Evolutionary conservation across 441 rosid genomes (phyloP).

Genomic region (Kokia cookei): DNA sequence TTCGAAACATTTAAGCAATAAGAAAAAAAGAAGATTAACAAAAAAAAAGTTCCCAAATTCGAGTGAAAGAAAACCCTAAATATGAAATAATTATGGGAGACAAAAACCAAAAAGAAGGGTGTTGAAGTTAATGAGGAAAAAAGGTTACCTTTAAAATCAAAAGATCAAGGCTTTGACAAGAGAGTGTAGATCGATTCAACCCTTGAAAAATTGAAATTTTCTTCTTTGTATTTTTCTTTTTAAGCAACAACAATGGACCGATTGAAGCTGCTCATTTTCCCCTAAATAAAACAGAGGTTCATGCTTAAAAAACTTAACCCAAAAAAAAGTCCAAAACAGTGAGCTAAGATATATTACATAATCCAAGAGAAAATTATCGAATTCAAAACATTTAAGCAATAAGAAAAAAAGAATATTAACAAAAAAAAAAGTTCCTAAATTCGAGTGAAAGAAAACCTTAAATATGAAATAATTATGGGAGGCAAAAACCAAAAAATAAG

Average conservation of each 20-base stretch:
- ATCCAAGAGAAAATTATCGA: background rate
- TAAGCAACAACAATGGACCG: background rate
- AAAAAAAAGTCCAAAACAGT: background rate
- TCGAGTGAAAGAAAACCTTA: background rate
- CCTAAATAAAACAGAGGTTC: background rate
- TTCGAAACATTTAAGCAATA: too few species aligned
- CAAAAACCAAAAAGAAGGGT: too few species aligned
- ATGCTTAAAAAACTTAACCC: background rate
- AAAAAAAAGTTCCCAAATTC: too few species aligned
- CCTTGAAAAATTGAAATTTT: too few species aligned
- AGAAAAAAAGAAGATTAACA: too few species aligned
- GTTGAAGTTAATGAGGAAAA: too few species aligned
- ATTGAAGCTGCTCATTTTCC: background rate
- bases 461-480: background rate
- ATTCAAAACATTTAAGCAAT: background rate
- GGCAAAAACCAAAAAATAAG: background rate
- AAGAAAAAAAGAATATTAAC: background rate
- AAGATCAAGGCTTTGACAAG: too few species aligned
- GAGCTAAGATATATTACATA: constrained; percentile 1
- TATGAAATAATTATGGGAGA: too few species aligned
- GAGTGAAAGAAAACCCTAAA: too few species aligned
- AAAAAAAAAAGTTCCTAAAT: background rate
- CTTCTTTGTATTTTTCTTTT: too few species aligned
- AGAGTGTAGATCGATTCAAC: too few species aligned
- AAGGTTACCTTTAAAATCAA: too few species aligned